Percentiles rank a stretch among this genome's conserved stretches.
phyloP scores from a whole-genome alignment of 2,329 filamentous ascomycete species.

The Bipolaris cookei region DNA sequence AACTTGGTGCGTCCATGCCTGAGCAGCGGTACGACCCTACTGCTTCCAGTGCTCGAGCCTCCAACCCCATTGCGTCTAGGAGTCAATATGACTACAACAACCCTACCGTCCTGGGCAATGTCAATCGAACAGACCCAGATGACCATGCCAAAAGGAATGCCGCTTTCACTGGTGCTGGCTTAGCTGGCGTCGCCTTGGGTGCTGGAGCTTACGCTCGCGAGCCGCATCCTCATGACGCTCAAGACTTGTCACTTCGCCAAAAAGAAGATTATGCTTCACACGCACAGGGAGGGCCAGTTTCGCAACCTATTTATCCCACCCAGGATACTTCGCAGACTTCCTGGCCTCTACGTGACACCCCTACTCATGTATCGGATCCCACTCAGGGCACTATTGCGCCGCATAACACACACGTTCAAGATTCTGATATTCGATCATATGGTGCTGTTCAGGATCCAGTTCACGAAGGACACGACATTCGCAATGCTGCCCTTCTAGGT shows the following conservation, averaged over 20 bases:
- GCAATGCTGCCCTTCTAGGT: slow-evolving; percentile 34
- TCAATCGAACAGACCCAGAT: slow-evolving; percentile 24
- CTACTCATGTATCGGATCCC: slow-evolving; percentile 10
- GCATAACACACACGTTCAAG: slow-evolving; percentile 30
- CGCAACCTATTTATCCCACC: slow-evolving; percentile 5
- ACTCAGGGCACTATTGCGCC: slow-evolving; percentile 17
- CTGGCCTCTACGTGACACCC: slow-evolving; percentile 15
- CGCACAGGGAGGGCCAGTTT: slow-evolving; percentile 2
- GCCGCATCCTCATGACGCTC: slow-evolving; percentile 16
- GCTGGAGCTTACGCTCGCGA: slow-evolving; percentile 20
- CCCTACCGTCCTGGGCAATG: slow-evolving; percentile 12
- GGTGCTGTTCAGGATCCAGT: slow-evolving; percentile 26
- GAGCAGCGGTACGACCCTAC: slow-evolving; percentile 43
- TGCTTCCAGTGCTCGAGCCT: slow-evolving; percentile 28
- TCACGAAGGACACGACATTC: slow-evolving; percentile 33
- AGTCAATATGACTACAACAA: slow-evolving; percentile 29
- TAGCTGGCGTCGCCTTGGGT: slow-evolving; percentile 24
- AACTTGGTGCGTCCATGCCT: slow-evolving; percentile 36
- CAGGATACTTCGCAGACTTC: slow-evolving; percentile 7
- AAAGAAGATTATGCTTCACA: slow-evolving; percentile 15
- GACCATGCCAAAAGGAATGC: slow-evolving; percentile 30
- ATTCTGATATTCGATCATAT: slow-evolving; percentile 28
- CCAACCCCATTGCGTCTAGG: slow-evolving; percentile 25
- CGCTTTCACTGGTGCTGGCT: slow-evolving; percentile 29
- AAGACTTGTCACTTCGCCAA: slow-evolving; percentile 17